Percentiles rank a stretch among this genome's conserved stretches.
Conservation (phyloP, 805 yeast genomes). For the Maudiozyma bulderi region DNA sequence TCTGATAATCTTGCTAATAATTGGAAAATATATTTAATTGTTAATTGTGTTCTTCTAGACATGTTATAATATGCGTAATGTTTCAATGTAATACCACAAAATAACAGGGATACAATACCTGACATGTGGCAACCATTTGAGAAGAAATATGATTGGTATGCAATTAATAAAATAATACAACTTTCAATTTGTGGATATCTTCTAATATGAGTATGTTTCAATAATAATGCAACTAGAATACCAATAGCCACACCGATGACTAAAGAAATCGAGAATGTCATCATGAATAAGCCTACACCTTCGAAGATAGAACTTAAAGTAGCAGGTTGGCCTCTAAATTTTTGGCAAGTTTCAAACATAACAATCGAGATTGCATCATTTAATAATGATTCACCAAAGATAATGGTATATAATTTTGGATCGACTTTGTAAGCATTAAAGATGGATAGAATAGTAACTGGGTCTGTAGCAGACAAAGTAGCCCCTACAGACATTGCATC, state of each 20-base stretch:
- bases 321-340: constrained; percentile 81
- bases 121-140: constrained; percentile 99
- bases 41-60: constrained; percentile 95
- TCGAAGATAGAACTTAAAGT: constrained; percentile 71
- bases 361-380: constrained; percentile 98
- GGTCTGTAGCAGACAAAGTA: constrained; percentile 95
- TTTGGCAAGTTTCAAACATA: constrained; percentile 97
- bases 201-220: constrained; percentile 88
- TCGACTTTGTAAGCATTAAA: constrained; percentile 97
- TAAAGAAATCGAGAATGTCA: constrained; percentile 87
- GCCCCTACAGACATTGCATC: constrained; percentile 97
- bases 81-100: constrained; percentile 93
- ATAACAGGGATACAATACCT: constrained; percentile 87
- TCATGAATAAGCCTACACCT: constrained; percentile 86
- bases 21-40: constrained; percentile 91
- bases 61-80: constrained; percentile 96
- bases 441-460: constrained; percentile 91
- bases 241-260: constrained; percentile 86
- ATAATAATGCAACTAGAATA: constrained; percentile 73
- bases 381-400: constrained; percentile 89
- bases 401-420: constrained; percentile 92
- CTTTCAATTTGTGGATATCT: constrained; percentile 96
- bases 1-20: constrained; percentile 90
- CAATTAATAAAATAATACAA: constrained; percentile 79
- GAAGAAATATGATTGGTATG: constrained; percentile 93